Base-by-base conservation (phyloP, 2,329 filamentous ascomycete genomes). In the Colletotrichum trifolii region DNA sequence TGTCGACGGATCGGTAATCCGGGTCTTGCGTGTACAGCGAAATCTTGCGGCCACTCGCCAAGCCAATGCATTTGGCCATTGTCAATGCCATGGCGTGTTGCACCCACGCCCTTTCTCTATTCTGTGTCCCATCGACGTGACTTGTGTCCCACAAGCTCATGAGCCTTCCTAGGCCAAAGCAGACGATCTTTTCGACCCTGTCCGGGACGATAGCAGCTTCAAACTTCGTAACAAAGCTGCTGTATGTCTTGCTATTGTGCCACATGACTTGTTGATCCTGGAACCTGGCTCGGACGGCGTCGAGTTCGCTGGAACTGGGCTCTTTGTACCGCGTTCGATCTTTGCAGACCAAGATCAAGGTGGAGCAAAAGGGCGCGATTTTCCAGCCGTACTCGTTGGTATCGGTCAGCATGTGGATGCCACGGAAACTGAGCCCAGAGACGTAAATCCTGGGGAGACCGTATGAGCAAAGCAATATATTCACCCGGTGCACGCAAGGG, bases 1-100 rank as follows among this genome's bases (percentile, higher is more conserved):
- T 58, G 36, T 33, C 39, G 6, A 11, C 35, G 9, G 13, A 39
- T 4, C 47, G 38, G 10, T 59, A 59, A 4, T 17, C 35, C 15
- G 60, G 60, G 6, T 58, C 60, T 17, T 63, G 52, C 8, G 45
- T 12, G n/a, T 40, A 53, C 34, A 40, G 48, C 17, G 8, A 54
- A n/a, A 63, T 15, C 8, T 53, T n/a, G 11, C 35, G 12, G 6
- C 52, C 45, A 13, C n/a, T 50, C 3, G 8, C 50, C 11, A 4
- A 13, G 6, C 8, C 12, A 25, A 58, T 17, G 12, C 40, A 3
- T 7, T 34, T 15, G 34, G 46, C 25, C 47, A 63, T 48, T 6
- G 35, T 42, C 17, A 63, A 12, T 4, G 42, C 54, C 11, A 36
- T 36, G 8, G 35, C 39, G 42, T 63, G 60, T 33, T 63, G 54